Evolutionary conservation across 441 rosid species (phyloP).

Genomic region (Eruca vesicaria): DNA sequence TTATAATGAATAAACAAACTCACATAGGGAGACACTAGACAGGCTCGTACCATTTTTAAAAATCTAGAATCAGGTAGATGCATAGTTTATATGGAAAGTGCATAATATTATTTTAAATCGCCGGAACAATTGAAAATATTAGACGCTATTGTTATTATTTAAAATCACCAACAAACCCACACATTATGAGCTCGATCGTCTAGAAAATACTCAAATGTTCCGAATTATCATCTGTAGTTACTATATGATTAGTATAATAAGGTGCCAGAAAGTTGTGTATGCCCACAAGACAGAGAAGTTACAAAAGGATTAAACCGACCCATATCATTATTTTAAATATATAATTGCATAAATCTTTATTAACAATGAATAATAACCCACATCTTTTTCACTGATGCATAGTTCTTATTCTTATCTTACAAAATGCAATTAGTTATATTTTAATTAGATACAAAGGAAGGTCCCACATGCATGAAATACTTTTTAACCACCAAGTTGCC

Average conservation of each 20-base stretch:
- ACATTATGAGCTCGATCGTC: constrained; percentile 4
- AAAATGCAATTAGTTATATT: not conserved
- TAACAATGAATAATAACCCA: not conserved
- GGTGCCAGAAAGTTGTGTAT: not conserved
- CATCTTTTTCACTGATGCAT: constrained; percentile 3
- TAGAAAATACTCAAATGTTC: not conserved
- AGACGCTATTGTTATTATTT: not conserved
- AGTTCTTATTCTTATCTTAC: constrained; percentile 18
- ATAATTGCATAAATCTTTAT: not conserved
- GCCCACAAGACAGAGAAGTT: constrained; percentile 22
- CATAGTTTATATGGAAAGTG: constrained; percentile 2
- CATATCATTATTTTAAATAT: not conserved
- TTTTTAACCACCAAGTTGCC: constrained; percentile 38
- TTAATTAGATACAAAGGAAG: constrained; percentile 19
- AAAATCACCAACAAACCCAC: not conserved
- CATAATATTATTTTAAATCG: constrained; percentile 11
- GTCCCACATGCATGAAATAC: constrained; percentile 30
- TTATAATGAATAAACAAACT: not conserved
- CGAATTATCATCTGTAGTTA: not conserved
- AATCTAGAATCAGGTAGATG: constrained; percentile 11
- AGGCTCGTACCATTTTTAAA: not conserved
- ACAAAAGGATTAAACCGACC: constrained; percentile 21
- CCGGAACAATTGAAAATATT: not conserved
- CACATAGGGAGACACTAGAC: not conserved
- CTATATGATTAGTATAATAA: not conserved